phyloP scores from a whole-genome alignment of 805 yeast species.

The Kodamaea restingae region DNA sequence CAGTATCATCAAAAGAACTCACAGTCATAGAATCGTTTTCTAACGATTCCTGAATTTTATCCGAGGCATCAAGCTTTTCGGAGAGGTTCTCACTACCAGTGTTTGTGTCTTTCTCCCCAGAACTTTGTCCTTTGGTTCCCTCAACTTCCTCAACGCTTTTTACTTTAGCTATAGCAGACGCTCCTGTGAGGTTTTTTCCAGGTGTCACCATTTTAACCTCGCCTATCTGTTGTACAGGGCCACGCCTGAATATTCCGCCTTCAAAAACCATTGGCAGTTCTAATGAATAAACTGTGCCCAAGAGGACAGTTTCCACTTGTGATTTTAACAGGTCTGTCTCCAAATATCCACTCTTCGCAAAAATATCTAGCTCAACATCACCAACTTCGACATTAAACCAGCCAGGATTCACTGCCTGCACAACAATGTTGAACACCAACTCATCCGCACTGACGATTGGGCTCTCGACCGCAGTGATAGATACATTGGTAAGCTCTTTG shows the following conservation, averaged over 20 bases:
- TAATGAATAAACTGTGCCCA: slow-evolving; percentile 63
- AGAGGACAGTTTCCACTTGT: slow-evolving; percentile 58
- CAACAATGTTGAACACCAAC: slow-evolving; percentile 69
- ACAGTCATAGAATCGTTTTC: background rate
- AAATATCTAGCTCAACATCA: slow-evolving; percentile 74
- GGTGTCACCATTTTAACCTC: slow-evolving; percentile 73
- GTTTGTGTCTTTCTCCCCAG: no score
- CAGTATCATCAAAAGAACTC: slow-evolving; percentile 14
- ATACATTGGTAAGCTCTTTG: slow-evolving; percentile 70
- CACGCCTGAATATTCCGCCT: slow-evolving; percentile 72
- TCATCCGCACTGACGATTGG: slow-evolving; percentile 81
- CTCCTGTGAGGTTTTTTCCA: slow-evolving; percentile 45
- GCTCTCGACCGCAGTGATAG: slow-evolving; percentile 59
- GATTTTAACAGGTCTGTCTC: slow-evolving; percentile 8
- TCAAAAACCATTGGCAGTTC: slow-evolving; percentile 72
- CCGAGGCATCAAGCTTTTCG: no score
- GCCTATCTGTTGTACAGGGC: slow-evolving; percentile 55
- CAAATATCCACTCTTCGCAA: slow-evolving; percentile 65
- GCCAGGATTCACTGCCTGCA: slow-evolving; percentile 86
- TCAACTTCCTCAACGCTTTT: no score
- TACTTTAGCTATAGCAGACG: slow-evolving; percentile 1
- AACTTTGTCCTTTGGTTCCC: background rate
- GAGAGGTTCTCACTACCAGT: no score
- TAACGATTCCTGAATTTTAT: background rate
- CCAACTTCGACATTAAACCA: slow-evolving; percentile 61